Conservation (phyloP, 352 stramenopile species). For the Aphanomyces cochlioides region DNA sequence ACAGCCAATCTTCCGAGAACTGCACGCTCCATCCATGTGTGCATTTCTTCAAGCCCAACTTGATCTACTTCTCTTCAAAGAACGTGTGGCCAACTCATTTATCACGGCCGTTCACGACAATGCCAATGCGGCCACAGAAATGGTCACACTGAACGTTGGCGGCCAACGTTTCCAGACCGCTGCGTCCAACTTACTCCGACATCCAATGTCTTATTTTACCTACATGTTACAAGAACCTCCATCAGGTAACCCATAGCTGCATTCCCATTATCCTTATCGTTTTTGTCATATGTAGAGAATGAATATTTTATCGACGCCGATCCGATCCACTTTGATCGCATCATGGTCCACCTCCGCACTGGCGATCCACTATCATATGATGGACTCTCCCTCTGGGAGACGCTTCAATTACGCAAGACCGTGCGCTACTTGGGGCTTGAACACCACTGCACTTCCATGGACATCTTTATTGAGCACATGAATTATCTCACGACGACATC, state of each 20-base stretch:
- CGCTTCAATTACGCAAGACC: conserved; percentile 9
- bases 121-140: background rate
- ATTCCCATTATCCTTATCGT: background rate
- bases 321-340: conserved; percentile 27
- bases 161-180: conserved; percentile 24
- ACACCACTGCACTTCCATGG: conserved; percentile 1
- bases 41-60: conserved; percentile 14
- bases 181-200: conserved; percentile 11
- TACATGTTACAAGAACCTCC: conserved; percentile 6
- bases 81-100: background rate
- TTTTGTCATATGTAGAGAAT: background rate
- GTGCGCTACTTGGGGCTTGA: conserved; percentile 19
- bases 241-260: background rate
- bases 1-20: conserved; percentile 13
- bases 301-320: conserved; percentile 32
- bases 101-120: conserved; percentile 11
- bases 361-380: conserved; percentile 14
- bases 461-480: conserved; percentile 16
- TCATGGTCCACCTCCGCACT: conserved; percentile 25
- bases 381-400: conserved; percentile 12
- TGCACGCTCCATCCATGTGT: conserved; percentile 15
- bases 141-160: conserved; percentile 30
- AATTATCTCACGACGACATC: background rate
- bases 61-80: conserved; percentile 18
- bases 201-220: conserved; percentile 14